Percentiles rank a stretch among this genome's conserved stretches.
Evolutionary conservation across 176 grass and related monocot species (phyloP).

Genomic region (Ensete ventricosum): DNA sequence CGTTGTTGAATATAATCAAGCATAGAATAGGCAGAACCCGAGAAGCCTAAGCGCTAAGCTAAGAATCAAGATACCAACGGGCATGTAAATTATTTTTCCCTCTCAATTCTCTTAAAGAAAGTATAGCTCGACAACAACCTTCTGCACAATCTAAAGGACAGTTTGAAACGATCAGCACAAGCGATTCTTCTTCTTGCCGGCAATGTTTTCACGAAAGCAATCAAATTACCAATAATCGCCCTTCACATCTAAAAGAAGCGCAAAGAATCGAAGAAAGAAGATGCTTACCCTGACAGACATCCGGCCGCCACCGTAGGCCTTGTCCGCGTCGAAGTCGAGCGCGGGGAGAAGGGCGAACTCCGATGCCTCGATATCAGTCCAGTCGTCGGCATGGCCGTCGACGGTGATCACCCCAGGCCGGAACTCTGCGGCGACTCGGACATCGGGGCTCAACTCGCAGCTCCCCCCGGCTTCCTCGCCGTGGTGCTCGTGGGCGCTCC

Average conservation of each 20-base stretch:
- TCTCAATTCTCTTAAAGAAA: background rate
- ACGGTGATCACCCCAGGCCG: slow-evolving; percentile 62
- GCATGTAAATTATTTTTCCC: background rate
- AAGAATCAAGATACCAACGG: background rate
- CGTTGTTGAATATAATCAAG: background rate
- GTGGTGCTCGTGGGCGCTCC: slow-evolving; percentile 58
- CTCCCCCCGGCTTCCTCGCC: slow-evolving; percentile 32
- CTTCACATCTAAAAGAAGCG: background rate
- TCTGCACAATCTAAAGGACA: background rate
- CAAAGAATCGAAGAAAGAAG: background rate
- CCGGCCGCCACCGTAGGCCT: slow-evolving; percentile 63
- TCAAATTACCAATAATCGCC: background rate
- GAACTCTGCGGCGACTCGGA: slow-evolving; percentile 63
- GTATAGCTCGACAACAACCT: background rate
- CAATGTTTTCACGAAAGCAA: background rate
- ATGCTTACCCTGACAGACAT: slow-evolving; percentile 58
- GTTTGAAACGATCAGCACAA: background rate
- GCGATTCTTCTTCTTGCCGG: background rate
- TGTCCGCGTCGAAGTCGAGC: slow-evolving; percentile 78
- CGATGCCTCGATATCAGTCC: slow-evolving; percentile 63
- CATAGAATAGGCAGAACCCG: background rate
- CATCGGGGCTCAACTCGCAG: slow-evolving; percentile 40
- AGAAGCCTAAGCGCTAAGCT: background rate
- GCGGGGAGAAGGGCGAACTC: slow-evolving; percentile 76
- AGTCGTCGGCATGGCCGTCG: slow-evolving; percentile 65